Evolutionary conservation across 306 rosid genomes (phyloP).

Genomic region (Quercus ilex): DNA sequence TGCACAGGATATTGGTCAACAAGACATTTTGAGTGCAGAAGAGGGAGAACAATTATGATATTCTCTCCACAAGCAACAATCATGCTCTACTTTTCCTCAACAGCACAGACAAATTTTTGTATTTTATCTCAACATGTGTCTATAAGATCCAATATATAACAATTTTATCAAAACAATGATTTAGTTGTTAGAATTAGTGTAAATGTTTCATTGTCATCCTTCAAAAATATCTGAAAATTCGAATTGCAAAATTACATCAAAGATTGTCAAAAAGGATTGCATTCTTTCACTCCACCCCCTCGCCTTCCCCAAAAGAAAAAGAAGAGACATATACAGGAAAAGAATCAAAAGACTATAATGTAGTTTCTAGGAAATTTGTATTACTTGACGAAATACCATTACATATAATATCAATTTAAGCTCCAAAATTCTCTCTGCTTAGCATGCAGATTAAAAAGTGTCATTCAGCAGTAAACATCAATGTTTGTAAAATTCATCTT

Average conservation of each 20-base stretch:
- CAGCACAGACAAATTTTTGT: conserved; percentile 5
- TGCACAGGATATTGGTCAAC: conserved; percentile 9
- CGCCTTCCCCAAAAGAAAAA: not conserved
- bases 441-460: not conserved
- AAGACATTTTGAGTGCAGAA: conserved; percentile 19
- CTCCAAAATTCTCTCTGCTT: conserved; percentile 16
- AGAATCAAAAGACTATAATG: not conserved
- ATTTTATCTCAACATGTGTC: conserved; percentile 12
- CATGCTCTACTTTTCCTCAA: conserved; percentile 24
- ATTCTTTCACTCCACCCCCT: conserved; percentile 3
- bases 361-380: not conserved
- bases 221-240: not conserved
- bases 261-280: not conserved
- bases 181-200: conserved; percentile 22
- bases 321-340: not conserved
- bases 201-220: conserved; percentile 22
- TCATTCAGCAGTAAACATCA: conserved; percentile 26
- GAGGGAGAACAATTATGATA: conserved; percentile 14
- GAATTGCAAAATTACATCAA: not conserved
- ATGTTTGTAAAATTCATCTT: conserved; percentile 25
- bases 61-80: conserved; percentile 9
- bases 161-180: conserved; percentile 1
- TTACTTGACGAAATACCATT: not conserved
- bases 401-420: not conserved
- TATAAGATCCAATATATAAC: not conserved